phyloP scores from a whole-genome alignment of 768 basidiomycete genomes.

The Podaxis mareebaensis region DNA sequence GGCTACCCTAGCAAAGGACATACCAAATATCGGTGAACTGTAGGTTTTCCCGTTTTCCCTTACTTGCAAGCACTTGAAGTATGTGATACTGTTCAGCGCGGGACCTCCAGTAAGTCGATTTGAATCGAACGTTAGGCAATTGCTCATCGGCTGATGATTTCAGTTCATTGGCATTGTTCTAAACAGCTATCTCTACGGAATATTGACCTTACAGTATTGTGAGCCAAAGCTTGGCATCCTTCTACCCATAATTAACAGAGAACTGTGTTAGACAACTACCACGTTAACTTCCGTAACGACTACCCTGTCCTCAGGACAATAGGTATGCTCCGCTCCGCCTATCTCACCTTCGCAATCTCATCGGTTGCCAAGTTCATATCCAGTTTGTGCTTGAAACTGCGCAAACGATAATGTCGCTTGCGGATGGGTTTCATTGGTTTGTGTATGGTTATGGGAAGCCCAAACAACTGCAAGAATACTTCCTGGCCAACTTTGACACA shows the following conservation, averaged over 20 bases:
- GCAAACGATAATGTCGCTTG: not conserved
- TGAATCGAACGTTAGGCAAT: no score
- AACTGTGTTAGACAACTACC: not conserved
- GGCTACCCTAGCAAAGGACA: not conserved
- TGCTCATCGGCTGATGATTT: not conserved
- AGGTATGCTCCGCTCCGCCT: not conserved
- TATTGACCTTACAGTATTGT: slow-evolving; percentile 5
- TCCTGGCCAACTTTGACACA: slow-evolving; percentile 5
- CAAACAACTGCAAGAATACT: not conserved
- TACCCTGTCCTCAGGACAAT: slow-evolving; percentile 7
- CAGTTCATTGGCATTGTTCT: not conserved
- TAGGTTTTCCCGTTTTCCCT: not conserved
- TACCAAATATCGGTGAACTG: not conserved
- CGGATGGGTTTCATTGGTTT: slow-evolving; percentile 7
- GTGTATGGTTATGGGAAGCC: slow-evolving; percentile 5
- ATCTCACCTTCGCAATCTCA: not conserved
- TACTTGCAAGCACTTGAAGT: not conserved
- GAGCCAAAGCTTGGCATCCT: not conserved
- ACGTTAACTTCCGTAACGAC: slow-evolving; percentile 3
- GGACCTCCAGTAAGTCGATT: slow-evolving; percentile 2
- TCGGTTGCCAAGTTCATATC: not conserved
- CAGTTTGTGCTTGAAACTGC: not conserved
- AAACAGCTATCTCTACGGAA: not conserved
- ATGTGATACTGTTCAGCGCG: not conserved
- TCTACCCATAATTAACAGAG: not conserved